Evolutionary conservation across 2,329 filamentous ascomycete species (phyloP), one percentile per base, ranked within the genome.

Genomic region (Aspergillus fijiensis): DNA sequence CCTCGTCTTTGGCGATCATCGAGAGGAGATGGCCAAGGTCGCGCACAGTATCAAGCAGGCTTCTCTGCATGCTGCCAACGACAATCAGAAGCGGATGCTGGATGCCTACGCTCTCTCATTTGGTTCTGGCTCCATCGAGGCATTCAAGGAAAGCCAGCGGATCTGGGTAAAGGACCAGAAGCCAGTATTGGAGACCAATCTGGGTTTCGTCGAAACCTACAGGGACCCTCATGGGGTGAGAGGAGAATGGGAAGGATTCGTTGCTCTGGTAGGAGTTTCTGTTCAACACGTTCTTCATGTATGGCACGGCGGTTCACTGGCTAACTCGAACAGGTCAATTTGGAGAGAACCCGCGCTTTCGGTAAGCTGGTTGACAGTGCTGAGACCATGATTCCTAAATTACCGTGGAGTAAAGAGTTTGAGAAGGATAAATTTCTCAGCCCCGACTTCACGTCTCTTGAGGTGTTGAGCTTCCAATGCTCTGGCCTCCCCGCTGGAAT

Each of bases 401-500:
- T 99, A 14, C 95, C 95, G 0, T 99, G 95, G 95, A 81, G 82
- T 39, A 84, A 85, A 51, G 90, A 91, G 0, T 99, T 98, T 66
- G 95, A 99, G 74, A 98, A 98, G 77, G 93, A 97, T 80, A 92
- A 90, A 71, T 99, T 99, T 77, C 79, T 96, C 39, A 94, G 91
- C 55, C 95, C 95, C 0, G 95, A 99, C 74, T 99, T 99, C 72
- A 98, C 95, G 0, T 95, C 90, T 10, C 83, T 98, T 1, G 95
- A 99, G 75, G 92, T 97, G 2, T 78, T 97, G 62, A 92, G 89
- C 0, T 97, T 97, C 68, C 84, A 85, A 23, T 84, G 84, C 9
- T 84, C 82, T 56, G 85, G 85, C 60, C 86, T 88, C 51, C 85
- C 85, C 21, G 85, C 84, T 14, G 85, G 84, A 27, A 84, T 85